Base-by-base conservation (phyloP, 202 grass and related monocot species). In the Schoenoplectus triqueter region DNA sequence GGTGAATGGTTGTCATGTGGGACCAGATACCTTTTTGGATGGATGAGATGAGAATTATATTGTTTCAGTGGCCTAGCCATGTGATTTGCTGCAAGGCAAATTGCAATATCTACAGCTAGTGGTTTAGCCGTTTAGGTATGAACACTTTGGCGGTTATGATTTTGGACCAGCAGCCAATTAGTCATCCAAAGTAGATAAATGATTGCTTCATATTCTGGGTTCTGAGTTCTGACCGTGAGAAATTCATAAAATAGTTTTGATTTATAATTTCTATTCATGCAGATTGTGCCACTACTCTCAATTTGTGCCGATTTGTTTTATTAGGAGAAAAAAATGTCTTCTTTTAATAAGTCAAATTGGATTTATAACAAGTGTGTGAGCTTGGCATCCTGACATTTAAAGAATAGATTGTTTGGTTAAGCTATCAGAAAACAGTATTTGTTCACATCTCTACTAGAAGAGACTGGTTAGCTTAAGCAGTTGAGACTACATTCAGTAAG, bases 91-190 rank as follows among this genome's bases (percentile, higher is more conserved):
- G 7, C 52, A 78, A 13, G 59, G 5, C 31, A 31, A n/a, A 60
- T 2, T 78, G 54, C 54, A 60, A n/a, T 6, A 57, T 54, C 1
- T 3, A 7, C 15, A 57, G 13, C 11, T 40, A 7, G 73, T 40
- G 50, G 73, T 41, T 50, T 31, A 31, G 31, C 31, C 31, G 31
- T 31, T 31, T n/a, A 60, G 54, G 54, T 78, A 59, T n/a, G 74
- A 78, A 78, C 22, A 1, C 10, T 4, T 41, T 78, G 2, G 60
- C 31, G 21, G 74, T 59, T 78, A 56, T 78, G 73, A 59, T 21
- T 42, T 59, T 11, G 57, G 73, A 78, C 20, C 52, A 78, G 73
- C 73, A 3, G 73, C 73, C 73, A 78, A 57, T 59, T 77, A 41
- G 21, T 78, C 51, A 59, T 78, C 11, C 52, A 73, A 73, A 51